phyloP scores from a whole-genome alignment of 2,329 filamentous ascomycete genomes.

The Botrytis cinerea region DNA sequence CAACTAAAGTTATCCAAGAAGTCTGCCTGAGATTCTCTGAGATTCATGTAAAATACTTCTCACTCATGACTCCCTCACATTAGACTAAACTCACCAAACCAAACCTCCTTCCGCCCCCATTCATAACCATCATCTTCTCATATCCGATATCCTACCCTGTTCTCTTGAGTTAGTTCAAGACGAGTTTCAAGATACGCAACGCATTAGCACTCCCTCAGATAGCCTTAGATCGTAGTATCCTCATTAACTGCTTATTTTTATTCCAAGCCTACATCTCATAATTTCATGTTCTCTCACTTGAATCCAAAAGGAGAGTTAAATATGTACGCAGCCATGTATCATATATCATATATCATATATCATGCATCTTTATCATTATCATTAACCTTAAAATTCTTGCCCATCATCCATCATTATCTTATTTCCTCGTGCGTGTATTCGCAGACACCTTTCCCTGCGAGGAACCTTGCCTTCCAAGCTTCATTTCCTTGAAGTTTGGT shows the following conservation, averaged over 20 bases:
- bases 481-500: neutral
- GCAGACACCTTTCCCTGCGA: neutral
- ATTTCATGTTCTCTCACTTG: neutral
- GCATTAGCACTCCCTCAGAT: neutral
- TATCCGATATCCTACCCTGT: neutral
- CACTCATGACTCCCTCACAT: neutral
- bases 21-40: neutral
- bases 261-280: neutral
- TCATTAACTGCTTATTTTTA: neutral
- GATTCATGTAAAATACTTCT: neutral
- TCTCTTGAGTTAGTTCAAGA: neutral
- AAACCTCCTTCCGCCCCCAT: neutral
- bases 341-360: neutral
- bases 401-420: conserved; percentile 1
- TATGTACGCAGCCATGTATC: neutral
- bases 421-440: neutral
- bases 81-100: too few relatives aligned
- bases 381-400: neutral
- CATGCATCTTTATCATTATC: neutral
- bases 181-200: neutral
- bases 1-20: neutral
- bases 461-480: neutral
- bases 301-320: neutral
- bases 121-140: neutral
- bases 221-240: neutral